These are phyloP conservation scores for Cladosporium colombiae DNA, from an alignment of 2,329 filamentous ascomycete species.

Conservation along the genomic window DNA sequence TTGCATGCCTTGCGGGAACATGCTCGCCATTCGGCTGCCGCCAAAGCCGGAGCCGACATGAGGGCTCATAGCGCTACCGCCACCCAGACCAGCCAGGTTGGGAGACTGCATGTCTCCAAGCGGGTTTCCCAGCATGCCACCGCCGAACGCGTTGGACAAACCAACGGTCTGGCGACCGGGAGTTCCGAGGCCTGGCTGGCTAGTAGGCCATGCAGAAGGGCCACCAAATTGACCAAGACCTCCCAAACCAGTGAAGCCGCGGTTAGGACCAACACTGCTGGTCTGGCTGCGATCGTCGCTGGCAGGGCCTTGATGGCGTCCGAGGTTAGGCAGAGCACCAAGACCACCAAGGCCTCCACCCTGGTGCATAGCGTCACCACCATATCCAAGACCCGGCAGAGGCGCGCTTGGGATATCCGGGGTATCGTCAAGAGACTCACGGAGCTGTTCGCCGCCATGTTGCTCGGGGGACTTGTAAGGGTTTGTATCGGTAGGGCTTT, in stretches of 20 bases:
- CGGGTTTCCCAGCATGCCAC: conserved; percentile 60
- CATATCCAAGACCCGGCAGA: conserved; percentile 51
- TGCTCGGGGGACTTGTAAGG: conserved; percentile 90
- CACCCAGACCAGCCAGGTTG: conserved; percentile 65
- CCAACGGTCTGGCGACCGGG: conserved; percentile 61
- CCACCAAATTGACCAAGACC: conserved; percentile 48
- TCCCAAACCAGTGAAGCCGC: conserved; percentile 66
- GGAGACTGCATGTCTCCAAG: conserved; percentile 79
- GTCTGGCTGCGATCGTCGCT: conserved; percentile 85
- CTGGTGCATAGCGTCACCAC: conserved; percentile 27
- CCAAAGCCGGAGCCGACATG: conserved; percentile 47
- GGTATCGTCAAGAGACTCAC: conserved; percentile 41
- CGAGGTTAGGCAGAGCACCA: conserved; percentile 35
- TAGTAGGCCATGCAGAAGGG: conserved; percentile 61
- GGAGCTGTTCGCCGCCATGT: conserved; percentile 61
- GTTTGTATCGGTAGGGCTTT: conserved; percentile 93
- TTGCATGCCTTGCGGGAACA: conserved; percentile 89
- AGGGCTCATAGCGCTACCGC: conserved; percentile 58
- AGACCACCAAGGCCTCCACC: conserved; percentile 37
- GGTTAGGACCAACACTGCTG: conserved; percentile 76
- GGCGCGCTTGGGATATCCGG: conserved; percentile 40
- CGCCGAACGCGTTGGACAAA: conserved; percentile 54
- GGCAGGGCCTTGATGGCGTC: conserved; percentile 58
- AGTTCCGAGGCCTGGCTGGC: conserved; percentile 71
- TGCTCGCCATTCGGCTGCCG: conserved; percentile 56